phyloP scores from a whole-genome alignment of 768 basidiomycete genomes.

The Rhodotorula diobovata region DNA sequence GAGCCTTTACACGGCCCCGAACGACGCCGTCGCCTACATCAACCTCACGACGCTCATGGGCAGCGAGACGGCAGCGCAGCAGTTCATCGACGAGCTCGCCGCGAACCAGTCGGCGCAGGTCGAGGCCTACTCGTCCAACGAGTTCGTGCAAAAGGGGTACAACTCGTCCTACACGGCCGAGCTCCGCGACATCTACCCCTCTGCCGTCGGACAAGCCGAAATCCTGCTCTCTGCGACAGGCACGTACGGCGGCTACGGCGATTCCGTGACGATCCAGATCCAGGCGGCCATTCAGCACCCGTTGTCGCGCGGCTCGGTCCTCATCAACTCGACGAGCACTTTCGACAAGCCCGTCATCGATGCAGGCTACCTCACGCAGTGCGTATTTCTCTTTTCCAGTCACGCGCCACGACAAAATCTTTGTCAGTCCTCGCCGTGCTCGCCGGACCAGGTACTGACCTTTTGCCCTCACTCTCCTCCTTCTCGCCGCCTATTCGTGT shows the following conservation, averaged over 20 bases:
- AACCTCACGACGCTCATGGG: conserved; percentile 55
- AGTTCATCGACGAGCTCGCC: conserved; percentile 56
- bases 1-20: conserved; percentile 55
- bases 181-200: conserved; percentile 36
- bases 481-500: background rate
- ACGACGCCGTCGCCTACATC: conserved; percentile 61
- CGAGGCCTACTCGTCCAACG: conserved; percentile 18
- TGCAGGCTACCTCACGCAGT: conserved; percentile 51
- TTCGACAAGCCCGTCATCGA: conserved; percentile 60
- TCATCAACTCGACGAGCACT: conserved; percentile 58
- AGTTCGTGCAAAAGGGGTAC: conserved; percentile 39
- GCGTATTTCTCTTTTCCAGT: conserved; percentile 27
- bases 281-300: conserved; percentile 67
- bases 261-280: conserved; percentile 51
- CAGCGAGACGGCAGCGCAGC: conserved; percentile 52
- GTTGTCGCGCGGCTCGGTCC: conserved; percentile 61
- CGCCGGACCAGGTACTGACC: too few relatives aligned
- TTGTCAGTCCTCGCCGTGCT: too few relatives aligned
- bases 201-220: conserved; percentile 56
- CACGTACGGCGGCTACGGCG: conserved; percentile 48
- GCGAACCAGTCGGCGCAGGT: conserved; percentile 52
- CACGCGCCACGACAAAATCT: too few relatives aligned
- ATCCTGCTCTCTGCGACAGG: conserved; percentile 55
- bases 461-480: conserved; percentile 16
- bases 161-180: conserved; percentile 41